Evolutionary conservation across 1,284 basidiomycete genomes (phyloP), one percentile per base, ranked within the genome.

Genomic region (Peniophora sp.): DNA sequence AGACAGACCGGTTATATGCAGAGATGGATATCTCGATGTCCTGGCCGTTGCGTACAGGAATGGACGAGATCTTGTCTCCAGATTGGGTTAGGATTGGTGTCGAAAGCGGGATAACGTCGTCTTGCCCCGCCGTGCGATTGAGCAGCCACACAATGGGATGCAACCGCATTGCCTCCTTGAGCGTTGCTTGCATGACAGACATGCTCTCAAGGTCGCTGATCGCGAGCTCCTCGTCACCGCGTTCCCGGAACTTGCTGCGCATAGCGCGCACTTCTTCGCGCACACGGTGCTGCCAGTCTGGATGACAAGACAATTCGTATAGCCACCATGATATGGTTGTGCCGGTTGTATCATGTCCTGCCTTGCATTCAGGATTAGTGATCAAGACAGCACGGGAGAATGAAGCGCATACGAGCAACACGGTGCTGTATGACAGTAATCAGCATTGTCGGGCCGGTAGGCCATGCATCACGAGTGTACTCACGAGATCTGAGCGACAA

Each of bases 21-120:
- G 8, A 18, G 23, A 61, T 58, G 22, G 58, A 57, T 17, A 64
- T 55, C 27, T 57, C 56, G 27, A 63, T 52, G 18, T 50, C 47
- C 57, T 74, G 69, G 5, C 73, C 74, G 45, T 67, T 68, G 51
- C 60, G 60, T 24, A 76, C 58, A 9, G 59, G 55, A 24, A 73
- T 49, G 14, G 57, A 57, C 3, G 58, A 56, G 41, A 70, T 59
- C 18, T 59, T 57, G 41, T 60, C 47, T 18, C 68, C 70, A 43
- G 69, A 60, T 22, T 53, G 44, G 2, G 61, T 61, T 8, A 51
- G 53, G 47, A 76, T 52, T 2, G 75, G 69, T 36, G 57, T 58
- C n/a, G 60, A 62, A 20, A 76, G 66, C 2, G 74, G 75, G 50
- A 77, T 64, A 47, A 73, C 56, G 56, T 76, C 72, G 58, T 76